phyloP scores from a whole-genome alignment of 2,329 filamentous ascomycete genomes.

The Ophiocordyceps camponoti-floridani region DNA sequence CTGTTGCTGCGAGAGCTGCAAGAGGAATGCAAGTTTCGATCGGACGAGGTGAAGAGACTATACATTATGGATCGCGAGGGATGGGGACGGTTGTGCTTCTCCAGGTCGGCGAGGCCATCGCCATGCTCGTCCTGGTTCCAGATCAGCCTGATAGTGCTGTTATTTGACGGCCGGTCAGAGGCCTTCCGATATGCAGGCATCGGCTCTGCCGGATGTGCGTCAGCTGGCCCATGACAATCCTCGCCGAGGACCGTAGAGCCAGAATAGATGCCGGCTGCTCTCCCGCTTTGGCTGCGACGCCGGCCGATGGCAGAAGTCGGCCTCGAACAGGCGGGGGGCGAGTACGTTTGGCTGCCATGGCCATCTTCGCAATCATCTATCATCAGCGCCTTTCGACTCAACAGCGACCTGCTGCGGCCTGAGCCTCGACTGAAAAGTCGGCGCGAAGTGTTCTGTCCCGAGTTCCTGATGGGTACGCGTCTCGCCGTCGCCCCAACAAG shows the following conservation, averaged over 20 bases:
- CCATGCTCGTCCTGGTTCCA: conserved; percentile 45
- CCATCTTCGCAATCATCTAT: conserved; percentile 45
- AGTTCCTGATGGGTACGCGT: conserved; percentile 3
- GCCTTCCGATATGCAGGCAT: conserved; percentile 23
- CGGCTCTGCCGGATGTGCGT: conserved; percentile 14
- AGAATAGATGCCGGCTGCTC: conserved; percentile 39
- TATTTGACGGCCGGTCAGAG: conserved; percentile 13
- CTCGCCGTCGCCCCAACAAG: conserved; percentile 12
- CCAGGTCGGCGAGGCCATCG: conserved; percentile 43
- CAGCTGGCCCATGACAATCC: conserved; percentile 12
- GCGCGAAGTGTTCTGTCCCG: not conserved
- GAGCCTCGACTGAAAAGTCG: not conserved
- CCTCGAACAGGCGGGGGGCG: conserved; percentile 4
- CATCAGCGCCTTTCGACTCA: conserved; percentile 30
- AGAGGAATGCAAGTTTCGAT: conserved; percentile 33
- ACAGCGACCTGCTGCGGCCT: not conserved
- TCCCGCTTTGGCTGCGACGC: conserved; percentile 29
- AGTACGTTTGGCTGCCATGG: conserved; percentile 29
- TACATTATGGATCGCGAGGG: conserved; percentile 33
- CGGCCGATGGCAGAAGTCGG: conserved; percentile 24
- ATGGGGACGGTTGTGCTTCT: conserved; percentile 31
- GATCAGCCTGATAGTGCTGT: conserved; percentile 25
- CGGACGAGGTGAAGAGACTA: conserved; percentile 30
- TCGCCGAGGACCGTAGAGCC: conserved; percentile 28
- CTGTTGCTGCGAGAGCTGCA: conserved; percentile 29